phyloP scores from a whole-genome alignment of 495 filamentous ascomycete species.

The Xylaria cubensis region DNA sequence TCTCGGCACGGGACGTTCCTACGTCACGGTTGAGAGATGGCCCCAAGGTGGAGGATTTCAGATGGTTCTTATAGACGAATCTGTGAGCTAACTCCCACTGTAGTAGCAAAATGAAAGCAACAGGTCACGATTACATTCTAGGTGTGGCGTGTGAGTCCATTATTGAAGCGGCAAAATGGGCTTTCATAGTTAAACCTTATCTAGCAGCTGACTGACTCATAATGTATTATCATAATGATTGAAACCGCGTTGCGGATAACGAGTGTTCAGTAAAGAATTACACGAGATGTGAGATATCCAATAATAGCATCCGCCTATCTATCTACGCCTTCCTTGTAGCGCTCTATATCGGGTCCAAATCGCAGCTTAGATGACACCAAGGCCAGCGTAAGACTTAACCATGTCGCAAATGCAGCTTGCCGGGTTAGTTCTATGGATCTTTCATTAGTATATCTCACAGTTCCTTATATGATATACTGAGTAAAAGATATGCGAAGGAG shows the following conservation, averaged over 20 bases:
- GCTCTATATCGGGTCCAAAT: too few relatives aligned
- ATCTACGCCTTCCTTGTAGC: neutral
- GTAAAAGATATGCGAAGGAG: neutral
- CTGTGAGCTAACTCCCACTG: neutral
- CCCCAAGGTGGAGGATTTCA: slow-evolving; percentile 66
- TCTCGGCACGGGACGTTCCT: slow-evolving; percentile 70
- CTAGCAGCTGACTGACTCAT: neutral
- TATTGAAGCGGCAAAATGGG: neutral
- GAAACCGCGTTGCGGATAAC: neutral
- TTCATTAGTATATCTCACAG: neutral
- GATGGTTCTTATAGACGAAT: slow-evolving; percentile 66
- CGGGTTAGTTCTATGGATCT: slow-evolving; percentile 10
- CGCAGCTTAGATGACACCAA: slow-evolving; percentile 12
- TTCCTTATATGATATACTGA: neutral
- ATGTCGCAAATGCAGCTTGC: slow-evolving; percentile 23
- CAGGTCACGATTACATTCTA: neutral
- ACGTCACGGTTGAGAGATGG: slow-evolving; percentile 74
- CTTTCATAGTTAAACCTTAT: neutral
- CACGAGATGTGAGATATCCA: neutral
- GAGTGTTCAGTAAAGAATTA: neutral
- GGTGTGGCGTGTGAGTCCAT: neutral
- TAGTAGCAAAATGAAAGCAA: neutral
- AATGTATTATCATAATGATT: neutral
- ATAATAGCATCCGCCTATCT: neutral
- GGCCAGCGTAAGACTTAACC: slow-evolving; percentile 24